phyloP scores from a whole-genome alignment of 106 monocot species.

The Apostasia shenzhenica region DNA sequence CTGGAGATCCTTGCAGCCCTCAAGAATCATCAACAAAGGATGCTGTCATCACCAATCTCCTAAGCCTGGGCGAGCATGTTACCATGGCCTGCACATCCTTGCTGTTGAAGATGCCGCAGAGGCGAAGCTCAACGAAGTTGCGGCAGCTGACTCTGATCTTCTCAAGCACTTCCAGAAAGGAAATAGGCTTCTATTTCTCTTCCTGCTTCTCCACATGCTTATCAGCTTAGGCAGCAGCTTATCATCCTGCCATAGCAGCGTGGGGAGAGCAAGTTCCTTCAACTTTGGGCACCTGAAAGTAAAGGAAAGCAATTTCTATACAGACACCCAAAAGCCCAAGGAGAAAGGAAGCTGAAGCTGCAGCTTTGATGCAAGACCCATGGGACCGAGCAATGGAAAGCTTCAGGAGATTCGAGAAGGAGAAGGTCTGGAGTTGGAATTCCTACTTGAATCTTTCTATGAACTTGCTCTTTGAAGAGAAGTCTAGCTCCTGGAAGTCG shows the following conservation, averaged over 20 bases:
- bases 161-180: background rate
- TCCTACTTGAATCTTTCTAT: no score
- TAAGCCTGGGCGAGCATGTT: slow-evolving; percentile 2
- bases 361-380: no score
- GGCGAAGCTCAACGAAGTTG: background rate
- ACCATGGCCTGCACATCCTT: slow-evolving; percentile 3
- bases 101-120: slow-evolving; percentile 5
- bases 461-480: no score
- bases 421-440: no score
- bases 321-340: no score
- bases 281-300: slow-evolving; percentile 6
- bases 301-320: no score
- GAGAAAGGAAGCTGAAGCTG: no score
- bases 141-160: slow-evolving; percentile 9
- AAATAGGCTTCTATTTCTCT: slow-evolving; percentile 7
- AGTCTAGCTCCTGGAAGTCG: no score
- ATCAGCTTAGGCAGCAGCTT: slow-evolving; percentile 6
- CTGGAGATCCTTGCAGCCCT: slow-evolving; percentile 5
- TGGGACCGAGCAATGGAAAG: no score
- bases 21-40: slow-evolving; percentile 9
- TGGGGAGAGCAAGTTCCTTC: background rate
- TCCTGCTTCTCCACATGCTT: background rate
- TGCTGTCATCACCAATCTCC: background rate
- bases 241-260: background rate
- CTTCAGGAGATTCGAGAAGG: no score